Evolutionary conservation across 805 yeast genomes (phyloP), one percentile per base, ranked within the genome.

Genomic region (Wickerhamia fluorescens): DNA sequence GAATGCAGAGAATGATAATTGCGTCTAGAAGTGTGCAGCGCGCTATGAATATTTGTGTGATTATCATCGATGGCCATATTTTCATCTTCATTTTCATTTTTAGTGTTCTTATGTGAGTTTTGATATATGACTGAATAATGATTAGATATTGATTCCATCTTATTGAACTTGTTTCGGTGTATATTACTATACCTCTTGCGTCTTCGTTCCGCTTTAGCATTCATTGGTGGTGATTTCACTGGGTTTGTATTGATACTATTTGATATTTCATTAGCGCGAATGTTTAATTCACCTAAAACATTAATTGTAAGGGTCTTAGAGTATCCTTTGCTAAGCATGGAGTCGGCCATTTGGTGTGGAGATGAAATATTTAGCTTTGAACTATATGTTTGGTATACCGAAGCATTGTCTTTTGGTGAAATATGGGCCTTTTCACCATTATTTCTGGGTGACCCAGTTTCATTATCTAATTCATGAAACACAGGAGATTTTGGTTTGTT

Each of bases 291-390:
- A 25, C 47, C 51, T 30, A 70, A 37, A 8, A 70, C 75, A 24
- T 61, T 66, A 25, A 57, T 56, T 15, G 68, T 62, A 23, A 71
- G 53, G 25, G 56, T 58, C 31, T 68, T 58, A 1, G 77, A 69
- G 47, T 68, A 72, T 28, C 73, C 61, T 31, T 61, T 61, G 11
- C 58, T 51, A 28, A 66, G 53, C 51, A 50, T 52, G 19, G 36
- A 31, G 9, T 20, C 15, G 28, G 43, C 37, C 29, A 47, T 47
- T 17, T 18, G 23, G n/a, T n/a, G n/a, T n/a, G n/a, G n/a, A n/a
- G n/a, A n/a, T n/a, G n/a, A n/a, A n/a, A n/a, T n/a, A n/a, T n/a
- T n/a, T n/a, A n/a, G n/a, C n/a, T n/a, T n/a, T n/a, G n/a, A n/a
- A n/a, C n/a, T n/a, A n/a, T n/a, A n/a, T n/a, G n/a, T n/a, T n/a